Evolutionary conservation across 352 stramenopile species (phyloP).

Genomic region (Chrysophaeum taylorii): DNA sequence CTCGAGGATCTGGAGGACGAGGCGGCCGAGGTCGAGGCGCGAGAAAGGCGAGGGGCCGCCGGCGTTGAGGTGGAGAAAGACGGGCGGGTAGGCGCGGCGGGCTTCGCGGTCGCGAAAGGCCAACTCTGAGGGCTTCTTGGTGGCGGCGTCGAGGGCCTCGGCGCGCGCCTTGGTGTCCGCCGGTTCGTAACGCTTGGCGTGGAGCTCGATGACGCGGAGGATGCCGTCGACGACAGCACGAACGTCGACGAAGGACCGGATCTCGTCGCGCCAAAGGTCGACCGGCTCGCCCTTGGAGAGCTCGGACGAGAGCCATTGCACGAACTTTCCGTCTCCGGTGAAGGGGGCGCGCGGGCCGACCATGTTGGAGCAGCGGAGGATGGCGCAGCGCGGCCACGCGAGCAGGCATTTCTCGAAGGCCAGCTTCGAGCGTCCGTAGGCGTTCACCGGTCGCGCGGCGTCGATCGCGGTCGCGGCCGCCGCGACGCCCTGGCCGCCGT

Average conservation of each 20-base stretch:
- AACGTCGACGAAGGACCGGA: not conserved
- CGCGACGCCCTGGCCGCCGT: not conserved
- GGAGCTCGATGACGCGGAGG: too few species aligned
- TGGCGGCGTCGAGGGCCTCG: not conserved
- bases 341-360: not conserved
- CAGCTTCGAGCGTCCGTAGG: conserved; percentile 6
- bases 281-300: not conserved
- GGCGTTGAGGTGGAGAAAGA: not conserved
- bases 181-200: not conserved
- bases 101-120: not conserved
- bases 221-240: not conserved
- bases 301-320: not conserved
- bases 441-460: not conserved
- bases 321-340: not conserved
- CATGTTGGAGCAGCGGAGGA: conserved; percentile 3
- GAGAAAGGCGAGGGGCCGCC: not conserved
- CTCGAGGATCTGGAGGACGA: not conserved
- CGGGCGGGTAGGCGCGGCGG: not conserved
- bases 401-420: not conserved
- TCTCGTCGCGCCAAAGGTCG: not conserved
- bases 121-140: not conserved
- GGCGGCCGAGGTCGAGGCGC: not conserved
- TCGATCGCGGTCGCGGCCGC: not conserved
- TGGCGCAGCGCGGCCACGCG: not conserved
- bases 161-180: not conserved